Evolutionary conservation across 345 rosid genomes (phyloP), one percentile per base, ranked within the genome.

Genomic region (Bruguiera gymnorhiza): DNA sequence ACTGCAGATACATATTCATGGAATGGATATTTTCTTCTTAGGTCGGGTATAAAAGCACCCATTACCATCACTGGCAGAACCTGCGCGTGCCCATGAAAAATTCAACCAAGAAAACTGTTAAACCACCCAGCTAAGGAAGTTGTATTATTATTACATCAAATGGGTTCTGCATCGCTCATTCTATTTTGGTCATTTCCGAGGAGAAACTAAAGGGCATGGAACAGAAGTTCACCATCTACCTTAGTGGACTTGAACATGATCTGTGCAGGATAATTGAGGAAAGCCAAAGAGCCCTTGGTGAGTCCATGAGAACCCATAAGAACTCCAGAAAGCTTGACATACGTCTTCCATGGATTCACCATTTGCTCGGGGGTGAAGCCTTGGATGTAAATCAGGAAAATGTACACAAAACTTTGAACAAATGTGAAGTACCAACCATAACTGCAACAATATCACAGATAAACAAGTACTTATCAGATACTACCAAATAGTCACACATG

Each of bases 361-460:
- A 91, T 93, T 61, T 93, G 87, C 75, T 86, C 85, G 10, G 91
- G 77, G 39, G 89, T 86, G 83, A 91, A 93, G 43, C 98, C 97
- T 83, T 88, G 97, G 48, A 93, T 80, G 76, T 93, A 91, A 70
- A 93, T 88, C 36, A 93, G 85, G 6, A 77, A n/a, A 65, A 89
- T 75, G 76, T 93, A 93, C 29, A 91, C 98, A 73, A 89, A 93
- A 69, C 92, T 97, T 85, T 93, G 98, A 54, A 93, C 77, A 74
- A 91, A 93, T 27, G 98, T 93, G 82, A 93, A 93, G 67, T 93
- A 91, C 98, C 97, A 93, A 20, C 98, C 97, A 75, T 89, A 93
- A 88, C 97, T 93, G 87, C 34, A 78, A 77, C 26, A 67, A 56
- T 36, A n/a, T 53, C 64, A 58, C 29, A 29, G 39, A 34, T 9